Evolutionary conservation across 129 eudicot species (phyloP).

Genomic region (Escallonia herrerae): DNA sequence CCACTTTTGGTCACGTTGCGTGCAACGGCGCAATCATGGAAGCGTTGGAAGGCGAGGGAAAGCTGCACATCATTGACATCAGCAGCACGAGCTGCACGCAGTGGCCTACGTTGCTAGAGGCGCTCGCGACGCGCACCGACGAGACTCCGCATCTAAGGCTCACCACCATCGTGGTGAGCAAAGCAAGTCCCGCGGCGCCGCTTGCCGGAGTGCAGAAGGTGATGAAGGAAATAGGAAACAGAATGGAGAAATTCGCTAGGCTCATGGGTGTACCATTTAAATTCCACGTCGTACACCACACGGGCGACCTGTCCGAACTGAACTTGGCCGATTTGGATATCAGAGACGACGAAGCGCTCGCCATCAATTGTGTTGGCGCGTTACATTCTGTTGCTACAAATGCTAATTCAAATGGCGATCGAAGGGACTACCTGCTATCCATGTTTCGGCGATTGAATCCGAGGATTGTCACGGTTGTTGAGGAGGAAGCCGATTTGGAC

Average conservation of each 20-base stretch:
- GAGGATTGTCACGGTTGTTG: conserved; percentile 64
- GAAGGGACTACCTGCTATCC: conserved; percentile 45
- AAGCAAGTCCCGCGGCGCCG: conserved; percentile 2
- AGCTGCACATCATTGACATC: conserved; percentile 66
- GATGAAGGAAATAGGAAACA: conserved; percentile 76
- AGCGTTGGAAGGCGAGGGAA: conserved; percentile 64
- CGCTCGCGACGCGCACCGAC: conserved; percentile 77
- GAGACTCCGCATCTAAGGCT: conserved; percentile 73
- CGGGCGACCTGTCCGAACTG: conserved; percentile 60
- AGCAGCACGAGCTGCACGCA: conserved; percentile 87
- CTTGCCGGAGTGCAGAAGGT: conserved; percentile 46
- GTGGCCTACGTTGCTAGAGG: conserved; percentile 92
- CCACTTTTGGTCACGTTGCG: conserved; percentile 91
- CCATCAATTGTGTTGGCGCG: conserved; percentile 63
- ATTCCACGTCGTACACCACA: conserved; percentile 55
- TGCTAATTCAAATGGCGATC: conserved; percentile 19
- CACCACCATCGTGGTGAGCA: conserved; percentile 45
- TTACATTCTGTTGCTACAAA: conserved; percentile 36
- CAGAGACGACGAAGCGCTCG: conserved; percentile 67
- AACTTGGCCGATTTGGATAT: conserved; percentile 36
- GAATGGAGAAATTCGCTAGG: conserved; percentile 89
- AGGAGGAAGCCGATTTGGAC: conserved; percentile 81
- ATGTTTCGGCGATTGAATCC: conserved; percentile 49
- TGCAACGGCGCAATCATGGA: conserved; percentile 86
- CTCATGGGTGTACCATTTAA: conserved; percentile 89